phyloP scores from a whole-genome alignment of 2,329 filamentous ascomycete genomes.

The Alternaria sp. region DNA sequence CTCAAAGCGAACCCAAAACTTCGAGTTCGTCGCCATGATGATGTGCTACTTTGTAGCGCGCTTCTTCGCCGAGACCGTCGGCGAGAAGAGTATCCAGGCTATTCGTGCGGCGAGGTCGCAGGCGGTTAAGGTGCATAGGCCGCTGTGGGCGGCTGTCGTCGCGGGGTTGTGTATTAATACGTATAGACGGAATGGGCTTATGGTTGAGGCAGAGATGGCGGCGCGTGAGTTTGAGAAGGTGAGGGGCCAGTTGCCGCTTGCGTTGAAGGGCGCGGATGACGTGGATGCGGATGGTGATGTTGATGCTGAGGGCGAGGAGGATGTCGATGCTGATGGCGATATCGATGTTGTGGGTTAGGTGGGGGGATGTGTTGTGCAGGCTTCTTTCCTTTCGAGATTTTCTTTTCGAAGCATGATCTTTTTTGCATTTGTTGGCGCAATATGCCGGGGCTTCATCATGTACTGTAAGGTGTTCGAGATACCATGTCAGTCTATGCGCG shows the following conservation, averaged over 20 bases:
- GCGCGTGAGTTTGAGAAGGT: constrained; percentile 29
- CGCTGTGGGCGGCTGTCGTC: constrained; percentile 41
- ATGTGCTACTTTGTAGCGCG: constrained; percentile 84
- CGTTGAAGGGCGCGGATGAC: constrained; percentile 25
- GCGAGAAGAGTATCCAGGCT: constrained; percentile 62
- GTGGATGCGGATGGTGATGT: constrained; percentile 30
- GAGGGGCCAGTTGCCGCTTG: constrained; percentile 28
- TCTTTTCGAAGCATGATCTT: background rate
- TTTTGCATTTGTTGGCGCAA: background rate
- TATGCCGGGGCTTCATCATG: background rate
- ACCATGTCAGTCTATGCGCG: background rate
- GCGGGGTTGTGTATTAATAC: constrained; percentile 40
- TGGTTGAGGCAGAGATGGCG: constrained; percentile 33
- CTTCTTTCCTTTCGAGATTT: background rate
- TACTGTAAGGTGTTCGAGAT: background rate
- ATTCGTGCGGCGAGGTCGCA: constrained; percentile 38
- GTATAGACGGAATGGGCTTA: constrained; percentile 33
- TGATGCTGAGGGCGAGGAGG: constrained; percentile 3
- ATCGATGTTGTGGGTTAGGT: background rate
- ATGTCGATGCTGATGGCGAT: background rate
- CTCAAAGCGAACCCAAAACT: constrained; percentile 73
- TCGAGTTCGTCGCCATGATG: constrained; percentile 80
- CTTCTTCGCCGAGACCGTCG: constrained; percentile 82
- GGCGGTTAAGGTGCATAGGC: constrained; percentile 27
- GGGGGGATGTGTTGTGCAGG: too few relatives aligned